phyloP scores from a whole-genome alignment of 306 rosid genomes.

The Prunus dulcis region DNA sequence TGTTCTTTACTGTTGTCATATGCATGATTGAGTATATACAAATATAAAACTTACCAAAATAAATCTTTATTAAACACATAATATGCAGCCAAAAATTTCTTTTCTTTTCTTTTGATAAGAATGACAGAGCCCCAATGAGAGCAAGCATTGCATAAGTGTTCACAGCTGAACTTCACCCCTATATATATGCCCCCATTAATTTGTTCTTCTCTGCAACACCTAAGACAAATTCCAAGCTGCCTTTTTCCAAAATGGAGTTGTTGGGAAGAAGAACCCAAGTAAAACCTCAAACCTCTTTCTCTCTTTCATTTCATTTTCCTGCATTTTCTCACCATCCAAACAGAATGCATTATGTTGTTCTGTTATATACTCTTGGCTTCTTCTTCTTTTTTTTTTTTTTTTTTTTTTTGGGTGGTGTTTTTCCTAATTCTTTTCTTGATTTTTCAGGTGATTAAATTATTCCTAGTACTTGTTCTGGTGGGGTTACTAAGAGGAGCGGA shows the following conservation, averaged over 20 bases:
- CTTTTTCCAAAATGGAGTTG: constrained; percentile 14
- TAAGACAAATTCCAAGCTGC: constrained; percentile 1
- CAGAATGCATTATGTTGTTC: not conserved
- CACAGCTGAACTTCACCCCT: not conserved
- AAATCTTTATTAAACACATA: not conserved
- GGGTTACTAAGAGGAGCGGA: constrained; percentile 11
- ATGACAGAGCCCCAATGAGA: not conserved
- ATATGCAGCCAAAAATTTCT: not conserved
- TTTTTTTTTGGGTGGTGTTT: not conserved
- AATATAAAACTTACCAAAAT: not conserved
- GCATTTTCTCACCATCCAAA: constrained; percentile 1
- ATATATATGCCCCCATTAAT: not conserved
- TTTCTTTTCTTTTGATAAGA: not conserved
- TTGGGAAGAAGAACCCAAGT: constrained; percentile 28
- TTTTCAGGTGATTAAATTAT: constrained; percentile 26
- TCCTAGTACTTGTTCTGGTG: constrained; percentile 4
- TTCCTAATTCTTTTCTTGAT: not conserved
- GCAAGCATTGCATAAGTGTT: not conserved
- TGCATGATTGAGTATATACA: not conserved
- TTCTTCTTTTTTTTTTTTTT: not conserved
- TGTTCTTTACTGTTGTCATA: not conserved
- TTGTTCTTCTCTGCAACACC: constrained; percentile 1
- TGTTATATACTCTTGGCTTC: too few species aligned
- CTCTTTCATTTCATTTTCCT: not conserved
- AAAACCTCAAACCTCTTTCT: constrained; percentile 6